Evolutionary conservation across 106 monocot genomes (phyloP), one percentile per base, ranked within the genome.

Genomic region (Allium cepa): DNA sequence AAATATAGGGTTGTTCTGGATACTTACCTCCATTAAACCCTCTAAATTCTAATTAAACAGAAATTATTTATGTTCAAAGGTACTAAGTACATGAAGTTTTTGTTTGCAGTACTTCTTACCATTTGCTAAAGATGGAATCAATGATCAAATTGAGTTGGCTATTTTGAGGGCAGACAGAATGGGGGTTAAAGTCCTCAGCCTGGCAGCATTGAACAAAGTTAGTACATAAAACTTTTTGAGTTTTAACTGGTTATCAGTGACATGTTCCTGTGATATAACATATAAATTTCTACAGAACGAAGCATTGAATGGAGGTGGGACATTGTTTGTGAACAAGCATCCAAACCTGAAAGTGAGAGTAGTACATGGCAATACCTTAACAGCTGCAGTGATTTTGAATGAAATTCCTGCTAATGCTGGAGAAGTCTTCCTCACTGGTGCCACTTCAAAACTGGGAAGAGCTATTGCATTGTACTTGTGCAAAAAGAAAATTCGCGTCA

Each of bases 141-240:
- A 97, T 71, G 57, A 92, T 1, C 88, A 82, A 71, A 99, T 99
- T 58, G 97, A 99, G 76, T 75, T 73, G 1, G 97, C 97, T 7
- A 99, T 99, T 63, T 51, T 90, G 58, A 90, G 92, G 70, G 97
- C 97, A 14, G 80, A 93, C 72, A 90, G 74, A 76, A 79, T 99
- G 78, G 97, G 97, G 0, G 85, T 92, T 47, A 87, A 93, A 64
- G 97, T 99, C 49, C 62, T 99, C 70, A 99, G 92, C 79, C 97
- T 95, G 64, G 94, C 94, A 49, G 94, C 94, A 64, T 57, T 95
- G n/a, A 95, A 95, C 72, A 95, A 95, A 90, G 94, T 94, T 49
- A 12, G 12, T 52, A 15, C 51, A 71, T 1, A 53, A 14, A 45
- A 16, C 9, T 14, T 49, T 49, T 47, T n/a, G 0, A 17, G 55